A percentile compares a stretch with the other conserved stretches of the same genome.
These are phyloP conservation scores for Kluyveromyces starmeri DNA, from an alignment of 805 yeast species.

Conservation along the genomic window DNA sequence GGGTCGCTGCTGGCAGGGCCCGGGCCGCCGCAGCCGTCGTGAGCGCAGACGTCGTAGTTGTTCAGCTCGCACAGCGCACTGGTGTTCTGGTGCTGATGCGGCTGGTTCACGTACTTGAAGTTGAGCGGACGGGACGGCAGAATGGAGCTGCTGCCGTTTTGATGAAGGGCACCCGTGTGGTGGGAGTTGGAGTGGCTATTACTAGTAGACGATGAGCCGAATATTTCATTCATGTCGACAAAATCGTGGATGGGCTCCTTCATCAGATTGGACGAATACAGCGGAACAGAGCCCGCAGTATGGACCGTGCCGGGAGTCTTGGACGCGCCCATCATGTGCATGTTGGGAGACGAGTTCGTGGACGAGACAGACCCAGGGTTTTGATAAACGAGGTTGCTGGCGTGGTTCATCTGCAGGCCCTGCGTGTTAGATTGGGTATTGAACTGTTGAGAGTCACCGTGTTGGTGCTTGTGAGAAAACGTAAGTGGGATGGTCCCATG, in stretches of 20 bases:
- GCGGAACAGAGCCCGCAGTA: not conserved
- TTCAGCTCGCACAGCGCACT: slow-evolving; percentile 8
- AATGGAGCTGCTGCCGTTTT: not conserved
- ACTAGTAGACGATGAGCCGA: not conserved
- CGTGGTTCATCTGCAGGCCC: not conserved
- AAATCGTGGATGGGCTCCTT: slow-evolving; percentile 4
- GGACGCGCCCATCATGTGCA: not conserved
- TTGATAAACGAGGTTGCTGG: not conserved
- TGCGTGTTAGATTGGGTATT: not conserved
- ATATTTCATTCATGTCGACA: slow-evolving; percentile 3
- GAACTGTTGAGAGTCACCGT: not conserved
- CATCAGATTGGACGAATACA: not conserved
- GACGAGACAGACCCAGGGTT: not conserved
- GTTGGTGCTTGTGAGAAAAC: not conserved
- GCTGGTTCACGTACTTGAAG: slow-evolving; percentile 1
- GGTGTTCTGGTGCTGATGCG: not conserved
- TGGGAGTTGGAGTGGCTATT: not conserved
- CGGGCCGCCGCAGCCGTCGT: slow-evolving; percentile 1
- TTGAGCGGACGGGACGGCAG: not conserved
- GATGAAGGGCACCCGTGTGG: not conserved
- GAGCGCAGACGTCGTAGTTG: slow-evolving; percentile 6
- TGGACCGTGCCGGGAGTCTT: not conserved
- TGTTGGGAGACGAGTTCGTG: not conserved
- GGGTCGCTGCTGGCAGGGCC: not conserved
- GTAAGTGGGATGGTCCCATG: not conserved